These are phyloP conservation scores for Takakia lepidozioides DNA, from an alignment of 225 moss, liverwort and hornwort genomes.

Conservation along the genomic window DNA sequence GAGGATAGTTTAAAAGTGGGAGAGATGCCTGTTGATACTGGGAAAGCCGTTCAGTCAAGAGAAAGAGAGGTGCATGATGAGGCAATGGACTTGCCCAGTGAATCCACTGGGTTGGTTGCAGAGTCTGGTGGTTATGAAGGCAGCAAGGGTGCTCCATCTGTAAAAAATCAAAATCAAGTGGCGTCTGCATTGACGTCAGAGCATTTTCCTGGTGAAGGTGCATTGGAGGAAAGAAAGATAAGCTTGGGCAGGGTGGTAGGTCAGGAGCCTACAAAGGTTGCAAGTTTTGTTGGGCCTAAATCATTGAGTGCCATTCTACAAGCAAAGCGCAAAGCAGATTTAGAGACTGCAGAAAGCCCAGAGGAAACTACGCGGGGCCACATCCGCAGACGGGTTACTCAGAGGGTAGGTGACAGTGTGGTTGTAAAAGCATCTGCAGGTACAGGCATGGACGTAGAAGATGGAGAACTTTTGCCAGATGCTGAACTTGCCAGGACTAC, in stretches of 20 bases:
- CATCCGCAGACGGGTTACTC: constrained; percentile 8
- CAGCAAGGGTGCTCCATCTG: constrained; percentile 9
- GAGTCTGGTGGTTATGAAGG: constrained; percentile 7
- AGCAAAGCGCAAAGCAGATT: constrained; percentile 37
- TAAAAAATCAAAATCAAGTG: constrained; percentile 3
- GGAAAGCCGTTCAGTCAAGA: constrained; percentile 11
- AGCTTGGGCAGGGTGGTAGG: constrained; percentile 28
- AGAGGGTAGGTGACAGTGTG: neutral
- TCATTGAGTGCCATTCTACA: constrained; percentile 44
- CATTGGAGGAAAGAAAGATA: constrained; percentile 35
- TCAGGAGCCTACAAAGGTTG: constrained; percentile 23
- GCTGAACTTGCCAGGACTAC: neutral
- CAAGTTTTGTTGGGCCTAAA: constrained; percentile 50
- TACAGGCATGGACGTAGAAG: no score
- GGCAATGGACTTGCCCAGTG: no score
- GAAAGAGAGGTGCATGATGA: neutral
- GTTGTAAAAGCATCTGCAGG: no score
- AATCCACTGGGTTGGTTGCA: neutral
- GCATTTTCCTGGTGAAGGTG: constrained; percentile 9
- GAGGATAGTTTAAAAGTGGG: constrained; percentile 3
- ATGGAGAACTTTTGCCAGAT: neutral
- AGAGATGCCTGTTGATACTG: constrained; percentile 2
- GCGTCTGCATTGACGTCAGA: constrained; percentile 6
- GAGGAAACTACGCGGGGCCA: constrained; percentile 15
- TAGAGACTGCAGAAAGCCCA: constrained; percentile 13